Evolutionary conservation across 345 rosid genomes (phyloP).

Genomic region (Populus euphratica): DNA sequence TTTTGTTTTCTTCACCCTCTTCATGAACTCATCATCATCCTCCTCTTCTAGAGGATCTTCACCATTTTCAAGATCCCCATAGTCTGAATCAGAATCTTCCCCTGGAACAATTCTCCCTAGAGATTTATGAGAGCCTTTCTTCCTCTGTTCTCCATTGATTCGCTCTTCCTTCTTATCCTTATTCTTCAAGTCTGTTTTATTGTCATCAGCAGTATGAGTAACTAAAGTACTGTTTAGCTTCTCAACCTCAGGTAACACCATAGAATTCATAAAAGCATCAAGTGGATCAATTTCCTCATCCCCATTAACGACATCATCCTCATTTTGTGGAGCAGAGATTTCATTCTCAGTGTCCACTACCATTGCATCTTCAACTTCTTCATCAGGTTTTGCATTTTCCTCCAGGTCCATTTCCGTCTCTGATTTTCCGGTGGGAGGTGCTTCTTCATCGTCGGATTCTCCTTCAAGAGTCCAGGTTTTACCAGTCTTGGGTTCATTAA

Average conservation of each 20-base stretch:
- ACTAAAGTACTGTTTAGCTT: conserved; percentile 47
- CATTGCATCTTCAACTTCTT: conserved; percentile 49
- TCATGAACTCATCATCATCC: conserved; percentile 94
- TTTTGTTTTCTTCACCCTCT: conserved; percentile 98
- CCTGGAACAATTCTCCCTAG: conserved; percentile 93
- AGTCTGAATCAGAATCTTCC: conserved; percentile 89
- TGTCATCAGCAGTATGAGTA: conserved; percentile 30
- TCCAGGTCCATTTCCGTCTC: conserved; percentile 59
- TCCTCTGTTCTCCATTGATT: conserved; percentile 42
- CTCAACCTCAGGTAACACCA: conserved; percentile 91
- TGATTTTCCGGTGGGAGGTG: conserved; percentile 31
- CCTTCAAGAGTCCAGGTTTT: conserved; percentile 91
- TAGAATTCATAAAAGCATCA: conserved; percentile 92
- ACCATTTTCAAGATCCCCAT: conserved; percentile 56
- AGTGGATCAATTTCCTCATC: conserved; percentile 92
- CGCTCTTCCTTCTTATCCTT: conserved; percentile 32
- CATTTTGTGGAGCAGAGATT: conserved; percentile 35
- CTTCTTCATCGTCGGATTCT: conserved; percentile 94
- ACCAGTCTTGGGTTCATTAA: conserved; percentile 53
- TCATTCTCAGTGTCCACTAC: conserved; percentile 42
- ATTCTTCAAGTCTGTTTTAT: conserved; percentile 24
- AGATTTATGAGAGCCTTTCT: conserved; percentile 58
- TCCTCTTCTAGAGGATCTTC: conserved; percentile 72
- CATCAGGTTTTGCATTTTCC: conserved; percentile 37
- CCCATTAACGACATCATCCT: conserved; percentile 32